A percentile compares a stretch with the other conserved stretches of the same genome.
Evolutionary conservation across 116 monocot genomes (phyloP).

Genomic region (Cymodocea nodosa): DNA sequence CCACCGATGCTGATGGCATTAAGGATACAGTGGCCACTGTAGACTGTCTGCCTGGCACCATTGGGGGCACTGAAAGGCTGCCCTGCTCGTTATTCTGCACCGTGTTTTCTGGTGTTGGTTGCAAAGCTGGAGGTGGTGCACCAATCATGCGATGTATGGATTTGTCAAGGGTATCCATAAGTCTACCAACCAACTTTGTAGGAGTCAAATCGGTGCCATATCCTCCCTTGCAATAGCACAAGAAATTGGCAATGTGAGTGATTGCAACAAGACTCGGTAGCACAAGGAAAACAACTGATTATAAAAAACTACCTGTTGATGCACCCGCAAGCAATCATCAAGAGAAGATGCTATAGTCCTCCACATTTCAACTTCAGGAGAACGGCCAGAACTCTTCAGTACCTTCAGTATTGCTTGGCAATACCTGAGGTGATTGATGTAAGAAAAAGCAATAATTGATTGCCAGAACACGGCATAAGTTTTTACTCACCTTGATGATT

Average conservation of each 20-base stretch:
- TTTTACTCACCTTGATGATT: slow-evolving; percentile 57
- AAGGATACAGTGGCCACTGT: slow-evolving; percentile 49
- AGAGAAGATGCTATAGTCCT: slow-evolving; percentile 59
- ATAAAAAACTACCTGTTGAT: slow-evolving; percentile 61
- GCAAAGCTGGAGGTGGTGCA: slow-evolving; percentile 51
- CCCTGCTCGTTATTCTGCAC: slow-evolving; percentile 22
- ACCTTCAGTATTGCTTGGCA: slow-evolving; percentile 78
- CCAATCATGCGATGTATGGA: slow-evolving; percentile 88
- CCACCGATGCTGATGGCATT: slow-evolving; percentile 50
- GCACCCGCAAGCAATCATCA: slow-evolving; percentile 69
- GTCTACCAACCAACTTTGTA: slow-evolving; percentile 75
- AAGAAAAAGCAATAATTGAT: not conserved
- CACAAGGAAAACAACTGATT: not conserved
- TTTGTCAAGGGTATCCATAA: slow-evolving; percentile 70
- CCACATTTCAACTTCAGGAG: slow-evolving; percentile 73
- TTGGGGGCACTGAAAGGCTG: slow-evolving; percentile 15
- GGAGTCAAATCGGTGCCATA: slow-evolving; percentile 70
- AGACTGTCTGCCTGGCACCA: slow-evolving; percentile 54
- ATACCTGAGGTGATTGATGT: slow-evolving; percentile 33
- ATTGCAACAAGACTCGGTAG: not conserved
- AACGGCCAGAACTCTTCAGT: slow-evolving; percentile 54
- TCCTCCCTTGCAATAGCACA: slow-evolving; percentile 44
- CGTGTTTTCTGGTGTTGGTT: slow-evolving; percentile 38
- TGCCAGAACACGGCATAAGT: not conserved
- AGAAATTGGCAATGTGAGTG: not conserved